phyloP scores from a whole-genome alignment of 805 yeast genomes.

The Metschnikowia kofuensis region DNA sequence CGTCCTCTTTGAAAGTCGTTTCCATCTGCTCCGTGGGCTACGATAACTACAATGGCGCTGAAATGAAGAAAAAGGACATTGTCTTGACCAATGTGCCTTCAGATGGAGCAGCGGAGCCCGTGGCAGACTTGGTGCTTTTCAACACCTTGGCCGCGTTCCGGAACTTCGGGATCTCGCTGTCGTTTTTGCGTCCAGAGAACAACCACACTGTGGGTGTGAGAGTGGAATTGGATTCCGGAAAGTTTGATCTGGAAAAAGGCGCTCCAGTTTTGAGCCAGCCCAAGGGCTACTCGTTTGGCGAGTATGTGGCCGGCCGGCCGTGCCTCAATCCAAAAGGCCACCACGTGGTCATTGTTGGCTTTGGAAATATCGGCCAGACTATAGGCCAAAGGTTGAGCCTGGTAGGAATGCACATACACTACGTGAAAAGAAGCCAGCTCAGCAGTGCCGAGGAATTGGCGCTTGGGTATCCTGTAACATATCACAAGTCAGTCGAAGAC shows the following conservation, averaged over 20 bases:
- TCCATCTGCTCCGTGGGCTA: slow-evolving; percentile 58
- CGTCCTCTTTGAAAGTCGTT: slow-evolving; percentile 44
- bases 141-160: slow-evolving; percentile 61
- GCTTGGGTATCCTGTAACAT: slow-evolving; percentile 47
- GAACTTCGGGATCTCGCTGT: slow-evolving; percentile 48
- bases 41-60: slow-evolving; percentile 47
- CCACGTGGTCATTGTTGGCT: slow-evolving; percentile 64
- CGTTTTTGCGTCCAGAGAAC: slow-evolving; percentile 30
- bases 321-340: slow-evolving; percentile 53
- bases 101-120: slow-evolving; percentile 61
- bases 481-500: slow-evolving; percentile 32
- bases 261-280: slow-evolving; percentile 20
- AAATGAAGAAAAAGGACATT: slow-evolving; percentile 43
- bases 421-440: slow-evolving; percentile 53
- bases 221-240: slow-evolving; percentile 28
- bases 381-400: slow-evolving; percentile 54
- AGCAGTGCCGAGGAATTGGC: slow-evolving; percentile 26
- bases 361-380: slow-evolving; percentile 70
- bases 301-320: slow-evolving; percentile 43
- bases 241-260: slow-evolving; percentile 33
- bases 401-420: slow-evolving; percentile 65
- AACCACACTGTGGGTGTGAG: slow-evolving; percentile 50
- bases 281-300: slow-evolving; percentile 38
- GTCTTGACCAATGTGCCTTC: slow-evolving; percentile 56
- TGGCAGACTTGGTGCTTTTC: slow-evolving; percentile 67